phyloP scores from a whole-genome alignment of 2,329 filamentous ascomycete species.

The Botrytis porri region DNA sequence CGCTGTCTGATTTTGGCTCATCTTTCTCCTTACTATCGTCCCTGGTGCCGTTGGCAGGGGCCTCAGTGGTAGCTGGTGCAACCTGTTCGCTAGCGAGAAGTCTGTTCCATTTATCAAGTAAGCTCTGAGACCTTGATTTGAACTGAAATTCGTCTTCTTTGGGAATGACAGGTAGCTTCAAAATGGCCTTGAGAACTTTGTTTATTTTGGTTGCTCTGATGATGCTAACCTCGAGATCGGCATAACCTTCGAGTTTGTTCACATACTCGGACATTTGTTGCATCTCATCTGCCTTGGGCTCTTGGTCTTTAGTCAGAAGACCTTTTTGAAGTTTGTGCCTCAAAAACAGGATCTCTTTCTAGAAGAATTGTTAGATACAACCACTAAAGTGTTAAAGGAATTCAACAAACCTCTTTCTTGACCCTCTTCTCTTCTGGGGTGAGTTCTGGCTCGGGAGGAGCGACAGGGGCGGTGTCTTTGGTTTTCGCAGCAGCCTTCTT shows the following conservation, averaged over 20 bases:
- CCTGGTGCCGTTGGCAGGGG: conserved; percentile 34
- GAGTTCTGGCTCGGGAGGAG: conserved; percentile 55
- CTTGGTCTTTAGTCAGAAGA: conserved; percentile 78
- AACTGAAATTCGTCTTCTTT: conserved; percentile 87
- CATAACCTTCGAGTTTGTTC: conserved; percentile 74
- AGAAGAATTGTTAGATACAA: conserved; percentile 38
- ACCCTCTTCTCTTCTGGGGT: conserved; percentile 55
- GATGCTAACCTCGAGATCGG: conserved; percentile 82
- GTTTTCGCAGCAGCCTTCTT: conserved; percentile 54
- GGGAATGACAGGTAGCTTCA: conserved; percentile 79
- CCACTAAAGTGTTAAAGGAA: not conserved
- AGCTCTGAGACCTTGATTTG: conserved; percentile 73
- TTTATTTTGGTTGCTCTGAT: conserved; percentile 95
- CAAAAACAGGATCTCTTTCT: conserved; percentile 84
- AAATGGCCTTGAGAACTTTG: conserved; percentile 93
- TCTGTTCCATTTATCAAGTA: conserved; percentile 89
- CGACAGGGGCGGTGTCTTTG: conserved; percentile 52
- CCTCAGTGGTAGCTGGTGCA: conserved; percentile 38
- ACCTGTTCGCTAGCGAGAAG: conserved; percentile 62
- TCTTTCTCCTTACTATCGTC: conserved; percentile 43
- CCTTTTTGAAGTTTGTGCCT: conserved; percentile 94
- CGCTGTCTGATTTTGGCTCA: conserved; percentile 31
- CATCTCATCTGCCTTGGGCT: conserved; percentile 86
- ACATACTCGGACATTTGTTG: conserved; percentile 73
- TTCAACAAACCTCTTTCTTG: conserved; percentile 55